Evolutionary conservation across 352 stramenopile species (phyloP).

Genomic region (Pythium biforme): DNA sequence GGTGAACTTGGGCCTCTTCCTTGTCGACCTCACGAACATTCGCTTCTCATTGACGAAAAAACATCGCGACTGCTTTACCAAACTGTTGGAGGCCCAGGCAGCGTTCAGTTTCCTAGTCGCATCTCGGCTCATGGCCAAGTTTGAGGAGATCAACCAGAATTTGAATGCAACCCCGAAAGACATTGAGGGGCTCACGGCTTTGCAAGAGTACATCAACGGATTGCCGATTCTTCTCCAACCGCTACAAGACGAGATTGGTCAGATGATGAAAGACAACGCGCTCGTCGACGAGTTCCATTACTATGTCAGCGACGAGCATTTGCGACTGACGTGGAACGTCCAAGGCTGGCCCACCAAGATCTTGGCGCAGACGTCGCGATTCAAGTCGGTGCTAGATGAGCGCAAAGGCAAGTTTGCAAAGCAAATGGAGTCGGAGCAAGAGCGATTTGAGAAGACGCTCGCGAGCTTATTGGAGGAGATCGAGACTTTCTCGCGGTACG

Average conservation of each 20-base stretch:
- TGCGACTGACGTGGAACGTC: conserved; percentile 88
- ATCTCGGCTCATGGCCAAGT: conserved; percentile 71
- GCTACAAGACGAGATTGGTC: conserved; percentile 74
- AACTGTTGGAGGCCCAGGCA: conserved; percentile 68
- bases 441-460: conserved; percentile 90
- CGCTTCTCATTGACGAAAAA: conserved; percentile 73
- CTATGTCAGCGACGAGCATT: conserved; percentile 83
- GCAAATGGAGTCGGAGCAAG: conserved; percentile 94
- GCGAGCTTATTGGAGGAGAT: conserved; percentile 83
- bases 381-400: conserved; percentile 76
- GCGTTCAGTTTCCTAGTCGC: conserved; percentile 66
- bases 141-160: conserved; percentile 85
- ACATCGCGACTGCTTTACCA: conserved; percentile 72
- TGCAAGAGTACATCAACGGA: conserved; percentile 86
- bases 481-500: conserved; percentile 83
- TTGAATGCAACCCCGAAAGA: conserved; percentile 83
- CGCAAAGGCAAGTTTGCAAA: conserved; percentile 88
- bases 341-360: conserved; percentile 91
- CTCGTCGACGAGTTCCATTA: conserved; percentile 83
- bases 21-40: conserved; percentile 80
- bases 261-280: conserved; percentile 79
- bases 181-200: conserved; percentile 88
- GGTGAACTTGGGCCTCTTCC: conserved; percentile 77
- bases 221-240: conserved; percentile 70
- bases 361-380: conserved; percentile 67